phyloP scores from a whole-genome alignment of 2,329 filamentous ascomycete species.

The Mycosphaerella sp. region DNA sequence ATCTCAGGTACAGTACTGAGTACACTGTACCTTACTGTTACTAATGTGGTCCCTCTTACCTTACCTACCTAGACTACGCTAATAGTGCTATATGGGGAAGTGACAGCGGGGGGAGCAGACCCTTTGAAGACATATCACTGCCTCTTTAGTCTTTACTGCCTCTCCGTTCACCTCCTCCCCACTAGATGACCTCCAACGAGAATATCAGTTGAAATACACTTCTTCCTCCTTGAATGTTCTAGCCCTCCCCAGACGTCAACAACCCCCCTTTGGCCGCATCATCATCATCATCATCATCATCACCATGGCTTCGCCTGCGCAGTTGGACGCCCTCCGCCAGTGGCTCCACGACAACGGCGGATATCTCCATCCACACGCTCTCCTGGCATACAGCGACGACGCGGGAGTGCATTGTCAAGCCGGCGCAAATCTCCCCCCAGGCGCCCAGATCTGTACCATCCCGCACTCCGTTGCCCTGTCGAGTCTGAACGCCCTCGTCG shows the following conservation, averaged over 20 bases:
- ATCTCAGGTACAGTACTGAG: too few species aligned
- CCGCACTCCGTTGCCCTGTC: conserved; percentile 33
- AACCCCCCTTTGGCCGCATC: background rate
- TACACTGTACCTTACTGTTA: too few species aligned
- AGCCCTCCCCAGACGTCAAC: background rate
- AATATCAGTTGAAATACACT: too few species aligned
- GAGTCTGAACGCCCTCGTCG: conserved; percentile 34
- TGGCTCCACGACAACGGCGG: conserved; percentile 32
- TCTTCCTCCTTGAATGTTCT: background rate
- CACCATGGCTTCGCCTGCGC: conserved; percentile 9
- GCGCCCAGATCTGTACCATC: conserved; percentile 23
- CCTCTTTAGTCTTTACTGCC: too few species aligned
- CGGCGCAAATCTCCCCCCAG: conserved; percentile 15
- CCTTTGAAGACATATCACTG: background rate
- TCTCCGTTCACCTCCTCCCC: too few species aligned
- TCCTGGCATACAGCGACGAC: conserved; percentile 20
- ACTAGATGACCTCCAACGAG: too few species aligned
- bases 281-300: too few species aligned
- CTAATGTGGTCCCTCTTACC: too few species aligned
- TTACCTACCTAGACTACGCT: too few species aligned
- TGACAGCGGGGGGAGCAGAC: background rate
- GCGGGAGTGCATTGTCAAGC: conserved; percentile 29
- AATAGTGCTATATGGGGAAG: too few species aligned
- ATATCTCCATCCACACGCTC: conserved; percentile 27
- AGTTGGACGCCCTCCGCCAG: conserved; percentile 22